These are phyloP conservation scores for Backusella australiensis DNA, from an alignment of 192 early-diverging fungal species.

Conservation along the genomic window DNA sequence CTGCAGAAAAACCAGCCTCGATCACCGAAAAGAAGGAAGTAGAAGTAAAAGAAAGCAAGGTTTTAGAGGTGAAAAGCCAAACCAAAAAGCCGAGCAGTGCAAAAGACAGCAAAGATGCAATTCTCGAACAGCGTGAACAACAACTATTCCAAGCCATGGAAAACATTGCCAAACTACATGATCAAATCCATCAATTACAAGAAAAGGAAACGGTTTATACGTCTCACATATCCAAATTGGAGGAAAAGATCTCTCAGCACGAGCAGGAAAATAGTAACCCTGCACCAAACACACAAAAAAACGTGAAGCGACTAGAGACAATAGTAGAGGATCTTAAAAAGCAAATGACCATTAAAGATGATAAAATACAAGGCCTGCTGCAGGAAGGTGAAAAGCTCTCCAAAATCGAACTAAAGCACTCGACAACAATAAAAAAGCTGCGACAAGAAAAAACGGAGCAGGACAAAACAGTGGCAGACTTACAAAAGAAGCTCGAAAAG, in stretches of 20 bases:
- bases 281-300: background rate
- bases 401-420: conserved; percentile 69
- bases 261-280: background rate
- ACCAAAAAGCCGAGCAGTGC: background rate
- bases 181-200: conserved; percentile 43
- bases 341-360: conserved; percentile 41
- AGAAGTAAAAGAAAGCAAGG: background rate
- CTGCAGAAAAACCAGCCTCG: background rate
- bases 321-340: conserved; percentile 43
- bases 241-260: background rate
- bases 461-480: conserved; percentile 50
- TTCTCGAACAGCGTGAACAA: conserved; percentile 45
- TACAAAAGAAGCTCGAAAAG: conserved; percentile 55
- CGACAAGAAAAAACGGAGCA: conserved; percentile 59
- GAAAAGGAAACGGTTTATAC: conserved; percentile 11
- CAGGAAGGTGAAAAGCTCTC: conserved; percentile 70
- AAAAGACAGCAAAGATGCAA: conserved; percentile 8
- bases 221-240: background rate
- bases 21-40: background rate
- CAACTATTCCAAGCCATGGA: conserved; percentile 51
- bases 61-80: background rate
- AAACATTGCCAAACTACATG: conserved; percentile 43
- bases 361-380: conserved; percentile 45
- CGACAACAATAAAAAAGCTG: conserved; percentile 73
- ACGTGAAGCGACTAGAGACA: conserved; percentile 27